A percentile compares a stretch with the other conserved stretches of the same genome.
These are phyloP conservation scores for Crinitomyces ghanaensis DNA, from an alignment of 805 yeast genomes.

Conservation along the genomic window DNA sequence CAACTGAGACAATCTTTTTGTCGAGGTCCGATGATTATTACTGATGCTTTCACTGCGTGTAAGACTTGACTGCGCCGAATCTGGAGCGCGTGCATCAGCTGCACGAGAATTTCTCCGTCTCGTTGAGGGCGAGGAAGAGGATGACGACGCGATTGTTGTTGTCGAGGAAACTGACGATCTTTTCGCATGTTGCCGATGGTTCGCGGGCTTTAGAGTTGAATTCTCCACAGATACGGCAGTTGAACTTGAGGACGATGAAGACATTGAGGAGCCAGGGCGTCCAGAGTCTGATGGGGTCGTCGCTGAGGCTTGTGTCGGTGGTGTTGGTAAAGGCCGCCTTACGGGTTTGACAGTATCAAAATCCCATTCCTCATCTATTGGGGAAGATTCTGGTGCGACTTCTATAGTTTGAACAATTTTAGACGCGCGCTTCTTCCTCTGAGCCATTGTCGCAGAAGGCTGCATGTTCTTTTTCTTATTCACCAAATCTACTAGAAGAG, in stretches of 20 bases:
- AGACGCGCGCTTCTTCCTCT: too few relatives aligned
- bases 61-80: too few relatives aligned
- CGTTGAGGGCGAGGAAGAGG: too few relatives aligned
- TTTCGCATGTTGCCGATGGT: background rate
- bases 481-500: constrained; percentile 30
- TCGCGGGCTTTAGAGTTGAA: background rate
- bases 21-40: background rate
- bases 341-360: constrained; percentile 27
- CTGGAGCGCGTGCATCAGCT: too few relatives aligned
- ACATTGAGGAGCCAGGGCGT: background rate
- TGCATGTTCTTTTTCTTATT: constrained; percentile 5
- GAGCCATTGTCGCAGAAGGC: constrained; percentile 12
- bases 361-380: constrained; percentile 28
- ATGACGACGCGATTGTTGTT: too few relatives aligned
- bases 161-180: background rate
- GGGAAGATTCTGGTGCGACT: too few relatives aligned
- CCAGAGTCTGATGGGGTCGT: background rate
- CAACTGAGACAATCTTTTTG: background rate
- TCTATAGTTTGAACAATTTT: too few relatives aligned
- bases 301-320: background rate
- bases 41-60: background rate
- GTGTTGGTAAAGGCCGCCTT: background rate
- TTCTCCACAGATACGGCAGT: background rate
- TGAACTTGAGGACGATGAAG: background rate
- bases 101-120: too few relatives aligned